Percentiles rank a stretch among this genome's conserved stretches.
These are phyloP conservation scores for Begonia masoniana DNA, from an alignment of 306 rosid species.

Conservation along the genomic window DNA sequence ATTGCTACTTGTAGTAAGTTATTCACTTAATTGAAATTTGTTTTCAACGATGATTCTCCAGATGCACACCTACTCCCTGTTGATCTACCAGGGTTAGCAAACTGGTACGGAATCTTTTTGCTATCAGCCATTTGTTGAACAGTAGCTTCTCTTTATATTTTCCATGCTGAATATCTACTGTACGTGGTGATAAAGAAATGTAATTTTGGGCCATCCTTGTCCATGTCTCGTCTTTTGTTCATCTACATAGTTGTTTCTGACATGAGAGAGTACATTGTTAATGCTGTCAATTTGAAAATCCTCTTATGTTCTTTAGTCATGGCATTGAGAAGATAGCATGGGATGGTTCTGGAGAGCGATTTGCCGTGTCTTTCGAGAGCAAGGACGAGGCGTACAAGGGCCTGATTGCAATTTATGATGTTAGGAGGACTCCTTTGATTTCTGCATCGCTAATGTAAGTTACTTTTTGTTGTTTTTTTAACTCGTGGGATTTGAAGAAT, in stretches of 20 bases:
- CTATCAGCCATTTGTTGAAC: no score
- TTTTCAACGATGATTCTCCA: constrained; percentile 18
- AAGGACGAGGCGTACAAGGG: constrained; percentile 67
- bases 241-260: no score
- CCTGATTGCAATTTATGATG: constrained; percentile 77
- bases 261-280: no score
- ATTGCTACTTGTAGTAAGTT: not conserved
- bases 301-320: constrained; percentile 35
- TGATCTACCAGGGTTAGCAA: constrained; percentile 65
- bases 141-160: no score
- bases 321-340: constrained; percentile 84
- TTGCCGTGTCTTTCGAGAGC: constrained; percentile 73
- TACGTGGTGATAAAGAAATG: no score
- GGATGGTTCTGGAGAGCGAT: constrained; percentile 95
- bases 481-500: not conserved
- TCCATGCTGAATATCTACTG: no score
- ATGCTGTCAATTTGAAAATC: no score
- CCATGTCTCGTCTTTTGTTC: no score
- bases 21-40: not conserved
- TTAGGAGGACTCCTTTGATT: constrained; percentile 61
- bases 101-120: constrained; percentile 34
- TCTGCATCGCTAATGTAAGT: constrained; percentile 80
- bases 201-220: no score
- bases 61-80: constrained; percentile 86
- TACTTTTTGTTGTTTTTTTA: constrained; percentile 1